Percentiles rank a stretch among this genome's conserved stretches.
phyloP scores from a whole-genome alignment of 1,284 basidiomycete genomes.

The Microbotryum intermedium region DNA sequence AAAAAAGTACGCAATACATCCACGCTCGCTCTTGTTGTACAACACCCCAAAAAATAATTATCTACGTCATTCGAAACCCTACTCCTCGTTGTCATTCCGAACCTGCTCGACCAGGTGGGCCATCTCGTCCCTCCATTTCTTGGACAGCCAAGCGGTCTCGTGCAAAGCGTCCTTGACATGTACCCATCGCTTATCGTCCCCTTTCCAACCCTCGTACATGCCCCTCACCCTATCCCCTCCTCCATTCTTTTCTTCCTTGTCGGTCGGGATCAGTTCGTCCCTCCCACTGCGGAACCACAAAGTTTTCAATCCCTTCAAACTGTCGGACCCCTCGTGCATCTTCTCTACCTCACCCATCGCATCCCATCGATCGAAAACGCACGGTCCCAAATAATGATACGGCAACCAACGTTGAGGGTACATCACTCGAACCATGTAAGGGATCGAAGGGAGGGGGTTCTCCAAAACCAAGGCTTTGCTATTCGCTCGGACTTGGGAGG shows the following conservation, averaged over 20 bases:
- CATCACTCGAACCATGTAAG: constrained; percentile 47
- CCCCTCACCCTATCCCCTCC: constrained; percentile 7
- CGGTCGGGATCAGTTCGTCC: constrained; percentile 25
- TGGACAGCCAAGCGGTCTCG: constrained; percentile 15
- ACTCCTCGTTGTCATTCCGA: too few species aligned
- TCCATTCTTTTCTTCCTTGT: neutral
- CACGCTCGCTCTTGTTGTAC: too few species aligned
- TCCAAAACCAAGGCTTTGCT: constrained; percentile 45
- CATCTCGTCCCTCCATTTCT: constrained; percentile 14
- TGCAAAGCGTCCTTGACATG: constrained; percentile 15
- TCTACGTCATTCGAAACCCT: too few species aligned
- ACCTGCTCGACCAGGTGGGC: too few species aligned
- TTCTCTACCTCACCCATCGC: constrained; percentile 33
- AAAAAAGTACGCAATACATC: too few species aligned
- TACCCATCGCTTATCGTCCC: constrained; percentile 7
- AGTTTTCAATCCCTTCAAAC: neutral
- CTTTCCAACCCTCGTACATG: constrained; percentile 13
- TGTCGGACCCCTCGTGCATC: neutral
- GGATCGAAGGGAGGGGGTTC: constrained; percentile 49
- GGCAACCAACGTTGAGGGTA: constrained; percentile 49
- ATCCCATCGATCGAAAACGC: constrained; percentile 48
- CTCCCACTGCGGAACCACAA: constrained; percentile 22
- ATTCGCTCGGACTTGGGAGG: neutral
- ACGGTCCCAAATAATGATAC: constrained; percentile 45
- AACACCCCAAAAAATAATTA: too few species aligned